Conservation (phyloP, 768 basidiomycete genomes). For the Coprinellus micaceus region DNA sequence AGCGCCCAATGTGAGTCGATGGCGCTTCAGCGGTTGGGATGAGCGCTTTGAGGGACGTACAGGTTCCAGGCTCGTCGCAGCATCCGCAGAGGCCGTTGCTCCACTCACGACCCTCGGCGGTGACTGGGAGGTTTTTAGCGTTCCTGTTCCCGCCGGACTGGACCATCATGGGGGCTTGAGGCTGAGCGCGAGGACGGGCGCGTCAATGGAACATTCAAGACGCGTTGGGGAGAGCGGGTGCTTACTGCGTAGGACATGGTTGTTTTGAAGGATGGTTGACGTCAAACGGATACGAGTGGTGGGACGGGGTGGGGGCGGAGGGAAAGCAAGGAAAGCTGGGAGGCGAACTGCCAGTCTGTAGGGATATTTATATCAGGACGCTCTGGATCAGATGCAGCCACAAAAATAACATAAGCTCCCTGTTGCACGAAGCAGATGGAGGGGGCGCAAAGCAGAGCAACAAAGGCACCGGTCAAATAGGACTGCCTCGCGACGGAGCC, state of each 20-base stretch:
- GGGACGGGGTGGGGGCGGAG: neutral
- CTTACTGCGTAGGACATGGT: neutral
- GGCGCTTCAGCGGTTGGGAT: no score
- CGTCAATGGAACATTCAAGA: neutral
- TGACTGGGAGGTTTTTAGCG: constrained; percentile 30
- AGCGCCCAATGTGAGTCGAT: no score
- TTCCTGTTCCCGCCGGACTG: constrained; percentile 32
- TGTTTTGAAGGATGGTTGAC: neutral
- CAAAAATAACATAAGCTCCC: no score
- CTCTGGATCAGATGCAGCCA: no score
- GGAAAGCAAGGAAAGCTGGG: neutral
- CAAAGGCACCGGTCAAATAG: no score
- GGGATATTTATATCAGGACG: neutral
- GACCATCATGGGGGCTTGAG: constrained; percentile 22
- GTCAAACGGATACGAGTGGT: neutral
- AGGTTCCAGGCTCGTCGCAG: constrained; percentile 27
- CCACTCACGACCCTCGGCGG: constrained; percentile 34
- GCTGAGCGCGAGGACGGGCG: neutral
- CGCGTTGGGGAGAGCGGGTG: neutral
- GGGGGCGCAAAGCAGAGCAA: no score
- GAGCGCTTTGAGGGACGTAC: constrained; percentile 18
- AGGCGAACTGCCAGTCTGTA: neutral
- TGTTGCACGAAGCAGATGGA: no score
- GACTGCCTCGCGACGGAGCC: no score
- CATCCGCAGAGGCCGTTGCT: constrained; percentile 31